Percentiles rank a stretch among this genome's conserved stretches.
phyloP scores from a whole-genome alignment of 2,329 filamentous ascomycete species.

The Juglanconis sp. region DNA sequence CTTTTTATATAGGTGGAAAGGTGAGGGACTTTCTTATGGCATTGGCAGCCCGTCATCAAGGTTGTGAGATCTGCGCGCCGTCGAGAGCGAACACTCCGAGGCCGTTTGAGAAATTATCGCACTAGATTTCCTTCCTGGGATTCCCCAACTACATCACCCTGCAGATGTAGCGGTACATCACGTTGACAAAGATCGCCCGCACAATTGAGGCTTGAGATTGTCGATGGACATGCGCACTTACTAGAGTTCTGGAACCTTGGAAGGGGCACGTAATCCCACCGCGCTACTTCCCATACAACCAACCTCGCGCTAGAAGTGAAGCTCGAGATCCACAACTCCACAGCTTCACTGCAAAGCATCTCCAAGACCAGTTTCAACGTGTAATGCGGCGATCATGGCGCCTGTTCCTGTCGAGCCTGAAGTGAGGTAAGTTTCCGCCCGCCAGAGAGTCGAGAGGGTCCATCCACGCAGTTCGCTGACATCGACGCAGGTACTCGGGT shows the following conservation, averaged over 20 bases:
- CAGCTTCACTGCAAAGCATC: neutral
- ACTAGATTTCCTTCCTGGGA: too few species aligned
- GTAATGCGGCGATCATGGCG: constrained; percentile 20
- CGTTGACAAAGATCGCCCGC: too few species aligned
- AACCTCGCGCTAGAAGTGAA: neutral
- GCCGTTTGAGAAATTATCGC: too few species aligned
- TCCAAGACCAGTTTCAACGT: neutral
- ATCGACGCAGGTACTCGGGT: constrained; percentile 29
- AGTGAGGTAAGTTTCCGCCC: constrained; percentile 17
- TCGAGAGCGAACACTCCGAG: too few species aligned
- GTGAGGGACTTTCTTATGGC: too few species aligned
- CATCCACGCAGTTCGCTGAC: constrained; percentile 1
- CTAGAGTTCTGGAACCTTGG: neutral
- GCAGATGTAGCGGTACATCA: neutral
- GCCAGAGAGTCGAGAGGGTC: neutral
- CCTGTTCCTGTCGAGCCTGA: constrained; percentile 23
- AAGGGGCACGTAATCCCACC: neutral
- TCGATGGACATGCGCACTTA: too few species aligned
- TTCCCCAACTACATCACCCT: neutral
- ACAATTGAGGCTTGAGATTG: too few species aligned
- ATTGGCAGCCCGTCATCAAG: too few species aligned
- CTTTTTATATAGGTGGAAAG: too few species aligned
- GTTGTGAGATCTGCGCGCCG: too few species aligned
- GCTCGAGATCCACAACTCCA: neutral
- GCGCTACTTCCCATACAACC: neutral